phyloP scores from a whole-genome alignment of 257 asterid species.

The Salvia miltiorrhiza region DNA sequence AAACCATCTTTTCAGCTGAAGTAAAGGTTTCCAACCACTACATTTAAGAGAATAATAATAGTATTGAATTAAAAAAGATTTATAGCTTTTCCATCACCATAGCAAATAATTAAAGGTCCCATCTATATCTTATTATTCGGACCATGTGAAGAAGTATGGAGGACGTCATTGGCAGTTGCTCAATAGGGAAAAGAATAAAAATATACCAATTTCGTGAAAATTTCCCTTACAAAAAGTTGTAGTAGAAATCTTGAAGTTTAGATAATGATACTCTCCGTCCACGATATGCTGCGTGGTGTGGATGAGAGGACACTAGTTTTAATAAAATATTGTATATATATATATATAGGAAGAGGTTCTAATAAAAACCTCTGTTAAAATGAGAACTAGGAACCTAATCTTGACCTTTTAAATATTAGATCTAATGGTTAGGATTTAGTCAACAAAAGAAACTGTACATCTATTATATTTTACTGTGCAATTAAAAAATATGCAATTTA shows the following conservation, averaged over 20 bases:
- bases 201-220: slow-evolving; percentile 18
- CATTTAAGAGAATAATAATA: neutral
- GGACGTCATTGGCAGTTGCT: slow-evolving; percentile 26
- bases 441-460: too few relatives aligned
- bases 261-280: too few relatives aligned
- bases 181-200: slow-evolving; percentile 13
- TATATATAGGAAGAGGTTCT: too few relatives aligned
- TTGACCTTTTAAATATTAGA: too few relatives aligned
- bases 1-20: neutral
- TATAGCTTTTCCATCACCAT: neutral
- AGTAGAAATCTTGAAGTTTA: slow-evolving; percentile 3
- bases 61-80: neutral
- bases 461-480: too few relatives aligned
- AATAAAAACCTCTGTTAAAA: too few relatives aligned
- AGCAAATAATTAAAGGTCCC: slow-evolving; percentile 15
- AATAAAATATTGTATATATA: too few relatives aligned
- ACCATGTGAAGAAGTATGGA: slow-evolving; percentile 35
- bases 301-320: too few relatives aligned
- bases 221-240: neutral
- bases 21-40: slow-evolving; percentile 5
- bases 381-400: too few relatives aligned
- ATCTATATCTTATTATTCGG: neutral
- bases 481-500: too few relatives aligned
- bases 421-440: too few relatives aligned
- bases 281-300: too few relatives aligned